These are phyloP conservation scores for Aspergillus fumigatus DNA, from an alignment of 2,329 filamentous ascomycete species.

Conservation along the genomic window DNA sequence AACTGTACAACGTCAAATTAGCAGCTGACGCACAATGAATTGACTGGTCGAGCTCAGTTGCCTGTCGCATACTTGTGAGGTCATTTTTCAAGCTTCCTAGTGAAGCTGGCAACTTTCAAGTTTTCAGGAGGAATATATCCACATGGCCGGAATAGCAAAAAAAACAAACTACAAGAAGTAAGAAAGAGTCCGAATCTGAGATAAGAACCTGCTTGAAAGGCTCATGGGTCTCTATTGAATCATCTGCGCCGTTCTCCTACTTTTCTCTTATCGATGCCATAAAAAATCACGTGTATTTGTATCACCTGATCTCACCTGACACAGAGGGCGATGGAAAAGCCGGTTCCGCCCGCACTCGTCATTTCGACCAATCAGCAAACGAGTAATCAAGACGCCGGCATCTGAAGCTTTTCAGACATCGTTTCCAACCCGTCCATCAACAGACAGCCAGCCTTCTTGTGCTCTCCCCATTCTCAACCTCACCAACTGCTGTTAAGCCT, in stretches of 20 bases:
- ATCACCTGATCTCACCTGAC: constrained; percentile 25
- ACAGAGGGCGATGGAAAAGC: constrained; percentile 18
- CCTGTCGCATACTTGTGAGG: constrained; percentile 52
- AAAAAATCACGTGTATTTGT: constrained; percentile 13
- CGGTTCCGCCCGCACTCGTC: constrained; percentile 38
- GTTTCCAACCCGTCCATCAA: constrained; percentile 23
- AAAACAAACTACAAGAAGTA: neutral
- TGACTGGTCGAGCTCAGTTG: constrained; percentile 12
- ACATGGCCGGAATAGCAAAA: constrained; percentile 58
- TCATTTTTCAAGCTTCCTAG: constrained; percentile 58
- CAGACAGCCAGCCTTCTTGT: constrained; percentile 25
- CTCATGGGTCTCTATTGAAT: neutral
- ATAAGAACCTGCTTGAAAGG: neutral
- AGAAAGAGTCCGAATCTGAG: neutral
- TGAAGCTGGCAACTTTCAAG: constrained; percentile 65
- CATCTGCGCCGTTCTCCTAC: neutral
- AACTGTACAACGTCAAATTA: constrained; percentile 45
- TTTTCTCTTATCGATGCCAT: constrained; percentile 9
- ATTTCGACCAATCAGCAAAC: constrained; percentile 35
- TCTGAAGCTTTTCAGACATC: constrained; percentile 42
- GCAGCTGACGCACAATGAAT: constrained; percentile 18
- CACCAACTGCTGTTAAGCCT: constrained; percentile 35
- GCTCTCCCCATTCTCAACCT: constrained; percentile 23
- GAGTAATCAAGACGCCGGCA: constrained; percentile 37
- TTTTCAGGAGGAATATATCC: constrained; percentile 64